Evolutionary conservation across 352 stramenopile genomes (phyloP).

Genomic region (Pythium sukuiense): DNA sequence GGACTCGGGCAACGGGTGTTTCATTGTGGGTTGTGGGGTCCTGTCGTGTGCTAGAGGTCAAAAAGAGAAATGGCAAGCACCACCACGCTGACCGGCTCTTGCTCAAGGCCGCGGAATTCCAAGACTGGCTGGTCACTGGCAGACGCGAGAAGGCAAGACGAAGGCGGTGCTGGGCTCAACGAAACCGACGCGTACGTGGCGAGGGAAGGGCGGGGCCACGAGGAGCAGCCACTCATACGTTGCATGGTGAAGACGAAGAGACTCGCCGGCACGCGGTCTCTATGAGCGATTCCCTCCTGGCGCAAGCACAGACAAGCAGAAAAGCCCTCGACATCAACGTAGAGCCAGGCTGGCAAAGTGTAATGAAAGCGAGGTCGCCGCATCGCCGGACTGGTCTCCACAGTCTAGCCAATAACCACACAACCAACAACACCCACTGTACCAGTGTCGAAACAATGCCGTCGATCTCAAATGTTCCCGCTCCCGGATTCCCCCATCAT

Average conservation of each 20-base stretch:
- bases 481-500: background rate
- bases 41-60: background rate
- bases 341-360: conserved; percentile 1
- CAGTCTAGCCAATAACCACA: background rate
- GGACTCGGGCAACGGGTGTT: conserved; percentile 18
- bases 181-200: background rate
- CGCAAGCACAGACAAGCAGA: background rate
- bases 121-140: background rate
- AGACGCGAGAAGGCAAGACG: background rate
- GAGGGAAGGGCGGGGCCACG: background rate
- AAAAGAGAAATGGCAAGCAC: conserved; percentile 1
- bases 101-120: background rate
- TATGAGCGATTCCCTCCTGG: background rate
- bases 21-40: conserved; percentile 11
- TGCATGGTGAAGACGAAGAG: too few relatives aligned
- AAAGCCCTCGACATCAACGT: background rate
- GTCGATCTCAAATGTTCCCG: background rate
- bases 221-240: background rate
- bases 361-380: background rate
- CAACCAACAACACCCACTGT: background rate
- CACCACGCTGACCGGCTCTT: background rate
- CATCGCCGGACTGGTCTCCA: background rate
- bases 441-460: background rate
- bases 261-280: too few relatives aligned
- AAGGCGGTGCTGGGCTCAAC: background rate